Evolutionary conservation across 2,329 filamentous ascomycete species (phyloP).

Genomic region (Colletotrichum australisinense): DNA sequence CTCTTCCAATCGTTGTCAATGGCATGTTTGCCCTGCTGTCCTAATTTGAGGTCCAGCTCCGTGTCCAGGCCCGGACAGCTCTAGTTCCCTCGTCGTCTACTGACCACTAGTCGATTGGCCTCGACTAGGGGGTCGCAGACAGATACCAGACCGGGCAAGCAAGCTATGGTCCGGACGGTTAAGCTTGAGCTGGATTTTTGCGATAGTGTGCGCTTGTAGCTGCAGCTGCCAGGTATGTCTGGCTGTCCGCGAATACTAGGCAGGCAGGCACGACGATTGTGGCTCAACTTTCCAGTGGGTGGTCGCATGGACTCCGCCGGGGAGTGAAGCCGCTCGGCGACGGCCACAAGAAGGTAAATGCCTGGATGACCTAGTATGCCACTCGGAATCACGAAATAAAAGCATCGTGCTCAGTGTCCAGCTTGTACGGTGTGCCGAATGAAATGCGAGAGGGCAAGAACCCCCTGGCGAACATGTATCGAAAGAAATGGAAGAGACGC

Average conservation of each 20-base stretch:
- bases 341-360: not conserved
- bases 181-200: not conserved
- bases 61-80: slow-evolving; percentile 10
- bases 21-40: slow-evolving; percentile 14
- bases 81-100: slow-evolving; percentile 10
- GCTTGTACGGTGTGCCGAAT: not conserved
- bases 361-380: not conserved
- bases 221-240: slow-evolving; percentile 3
- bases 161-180: not conserved
- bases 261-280: not conserved
- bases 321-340: slow-evolving; percentile 2
- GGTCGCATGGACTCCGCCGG: slow-evolving; percentile 2
- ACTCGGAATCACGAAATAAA: not conserved
- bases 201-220: not conserved
- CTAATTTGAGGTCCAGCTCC: slow-evolving; percentile 14
- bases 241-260: not conserved
- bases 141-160: slow-evolving; percentile 17
- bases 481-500: slow-evolving; percentile 6
- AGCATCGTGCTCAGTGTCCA: not conserved
- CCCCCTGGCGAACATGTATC: not conserved
- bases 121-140: slow-evolving; percentile 15
- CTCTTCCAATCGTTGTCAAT: not conserved
- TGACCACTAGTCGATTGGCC: slow-evolving; percentile 7
- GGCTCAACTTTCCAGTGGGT: not conserved
- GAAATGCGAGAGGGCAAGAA: not conserved